Percentiles rank a stretch among this genome's conserved stretches.
Conservation (phyloP, 139 green algal species). For the Tetraselmis chui region DNA sequence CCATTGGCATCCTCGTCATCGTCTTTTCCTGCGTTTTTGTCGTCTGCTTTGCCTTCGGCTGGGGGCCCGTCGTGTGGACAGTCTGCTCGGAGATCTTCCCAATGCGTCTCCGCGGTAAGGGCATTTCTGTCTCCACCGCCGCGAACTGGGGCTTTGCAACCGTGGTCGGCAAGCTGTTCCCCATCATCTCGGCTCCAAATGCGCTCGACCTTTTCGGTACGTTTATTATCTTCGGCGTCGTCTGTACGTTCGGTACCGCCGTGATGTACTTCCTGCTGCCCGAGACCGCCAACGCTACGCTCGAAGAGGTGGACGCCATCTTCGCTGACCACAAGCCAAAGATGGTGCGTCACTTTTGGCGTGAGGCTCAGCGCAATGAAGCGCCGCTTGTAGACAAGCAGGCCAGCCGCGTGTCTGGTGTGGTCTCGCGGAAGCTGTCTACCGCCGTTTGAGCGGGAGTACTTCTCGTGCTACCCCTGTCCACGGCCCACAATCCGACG, state of each 20-base stretch:
- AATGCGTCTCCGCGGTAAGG: constrained; percentile 10
- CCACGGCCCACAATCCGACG: too few species aligned
- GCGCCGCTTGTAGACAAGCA: neutral
- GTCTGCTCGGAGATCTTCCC: constrained; percentile 73
- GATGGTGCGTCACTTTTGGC: neutral
- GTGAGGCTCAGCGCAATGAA: neutral
- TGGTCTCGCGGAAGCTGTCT: neutral
- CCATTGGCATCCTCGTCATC: neutral
- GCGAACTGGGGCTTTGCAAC: neutral
- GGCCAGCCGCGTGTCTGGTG: neutral
- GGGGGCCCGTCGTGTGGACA: constrained; percentile 68
- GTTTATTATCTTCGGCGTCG: constrained; percentile 42
- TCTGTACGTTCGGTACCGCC: constrained; percentile 27
- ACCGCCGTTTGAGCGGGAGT: neutral
- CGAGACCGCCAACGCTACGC: constrained; percentile 51
- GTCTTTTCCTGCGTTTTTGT: neutral
- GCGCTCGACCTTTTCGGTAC: constrained; percentile 35
- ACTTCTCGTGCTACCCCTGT: too few species aligned
- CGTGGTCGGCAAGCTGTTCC: neutral
- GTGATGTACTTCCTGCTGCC: constrained; percentile 41
- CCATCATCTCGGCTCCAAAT: neutral
- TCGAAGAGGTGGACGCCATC: constrained; percentile 45
- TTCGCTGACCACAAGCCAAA: neutral
- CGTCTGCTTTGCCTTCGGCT: constrained; percentile 50
- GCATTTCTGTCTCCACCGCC: neutral